phyloP scores from a whole-genome alignment of 225 moss, liverwort and hornwort genomes.

The Neckera pumila region DNA sequence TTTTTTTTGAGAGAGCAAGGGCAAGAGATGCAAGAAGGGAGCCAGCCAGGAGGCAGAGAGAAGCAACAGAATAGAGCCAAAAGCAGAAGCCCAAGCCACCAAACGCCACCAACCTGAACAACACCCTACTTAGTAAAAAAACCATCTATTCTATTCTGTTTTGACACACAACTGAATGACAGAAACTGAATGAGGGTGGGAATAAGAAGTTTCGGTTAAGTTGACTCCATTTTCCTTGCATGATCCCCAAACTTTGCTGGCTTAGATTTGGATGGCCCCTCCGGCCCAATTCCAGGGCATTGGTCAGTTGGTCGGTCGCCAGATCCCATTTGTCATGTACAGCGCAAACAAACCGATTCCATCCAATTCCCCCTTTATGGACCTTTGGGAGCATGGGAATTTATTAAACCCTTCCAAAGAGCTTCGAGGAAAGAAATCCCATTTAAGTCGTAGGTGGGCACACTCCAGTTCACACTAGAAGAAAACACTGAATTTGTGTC shows the following conservation, averaged over 20 bases:
- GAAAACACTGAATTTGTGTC: accelerated
- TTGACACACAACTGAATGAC: not conserved
- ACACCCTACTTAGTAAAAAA: too few species aligned
- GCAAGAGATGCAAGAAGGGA: too few species aligned
- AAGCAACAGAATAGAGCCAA: too few species aligned
- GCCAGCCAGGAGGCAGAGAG: too few species aligned
- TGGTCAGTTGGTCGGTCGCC: not conserved
- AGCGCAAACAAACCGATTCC: not conserved
- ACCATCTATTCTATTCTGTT: too few species aligned
- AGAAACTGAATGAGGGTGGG: not conserved
- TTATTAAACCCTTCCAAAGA: not conserved
- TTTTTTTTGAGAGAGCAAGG: too few species aligned
- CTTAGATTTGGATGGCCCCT: not conserved
- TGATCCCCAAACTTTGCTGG: not conserved
- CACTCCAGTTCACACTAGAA: not conserved
- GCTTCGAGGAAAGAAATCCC: not conserved
- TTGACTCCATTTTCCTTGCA: not conserved
- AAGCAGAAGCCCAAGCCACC: too few species aligned
- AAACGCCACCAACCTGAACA: too few species aligned
- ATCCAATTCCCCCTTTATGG: not conserved
- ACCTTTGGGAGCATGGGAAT: not conserved
- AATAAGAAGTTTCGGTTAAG: not conserved
- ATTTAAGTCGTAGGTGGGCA: not conserved
- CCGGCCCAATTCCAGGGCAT: not conserved
- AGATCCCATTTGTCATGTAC: not conserved